These are phyloP conservation scores for Aureobasidium sp. DNA, from an alignment of 2,329 filamentous ascomycete species.

Conservation along the genomic window DNA sequence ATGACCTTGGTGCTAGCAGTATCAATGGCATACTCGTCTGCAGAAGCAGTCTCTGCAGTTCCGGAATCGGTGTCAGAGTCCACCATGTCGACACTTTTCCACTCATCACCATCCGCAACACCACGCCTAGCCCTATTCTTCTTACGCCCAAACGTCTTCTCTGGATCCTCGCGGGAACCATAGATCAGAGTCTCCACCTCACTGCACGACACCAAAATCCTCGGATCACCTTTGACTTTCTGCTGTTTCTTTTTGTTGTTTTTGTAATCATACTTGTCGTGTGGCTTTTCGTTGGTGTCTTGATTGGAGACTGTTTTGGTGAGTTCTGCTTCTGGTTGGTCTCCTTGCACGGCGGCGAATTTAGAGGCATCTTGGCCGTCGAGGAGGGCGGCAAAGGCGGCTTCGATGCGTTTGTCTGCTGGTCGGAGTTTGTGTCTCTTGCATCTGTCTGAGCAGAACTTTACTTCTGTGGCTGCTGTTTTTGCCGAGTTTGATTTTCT, in stretches of 20 bases:
- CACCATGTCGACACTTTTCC: conserved; percentile 37
- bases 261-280: neutral
- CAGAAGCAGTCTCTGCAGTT: conserved; percentile 2
- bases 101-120: conserved; percentile 30
- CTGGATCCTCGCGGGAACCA: conserved; percentile 35
- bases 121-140: conserved; percentile 38
- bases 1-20: neutral
- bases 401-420: conserved; percentile 45
- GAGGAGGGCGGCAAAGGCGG: conserved; percentile 36
- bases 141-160: conserved; percentile 36
- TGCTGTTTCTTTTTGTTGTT: conserved; percentile 3
- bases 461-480: conserved; percentile 28
- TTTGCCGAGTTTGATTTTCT: conserved; percentile 24
- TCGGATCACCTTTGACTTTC: conserved; percentile 37
- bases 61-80: neutral
- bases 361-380: conserved; percentile 20
- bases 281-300: neutral
- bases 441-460: conserved; percentile 52
- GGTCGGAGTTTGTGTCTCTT: conserved; percentile 42
- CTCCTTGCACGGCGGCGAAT: neutral
- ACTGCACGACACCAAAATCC: conserved; percentile 42
- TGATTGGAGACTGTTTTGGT: neutral
- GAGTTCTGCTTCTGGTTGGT: neutral
- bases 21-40: conserved; percentile 15
- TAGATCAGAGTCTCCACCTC: conserved; percentile 45